Conservation (phyloP, 192 early-diverging fungal species). For the Coemansia sp. region DNA sequence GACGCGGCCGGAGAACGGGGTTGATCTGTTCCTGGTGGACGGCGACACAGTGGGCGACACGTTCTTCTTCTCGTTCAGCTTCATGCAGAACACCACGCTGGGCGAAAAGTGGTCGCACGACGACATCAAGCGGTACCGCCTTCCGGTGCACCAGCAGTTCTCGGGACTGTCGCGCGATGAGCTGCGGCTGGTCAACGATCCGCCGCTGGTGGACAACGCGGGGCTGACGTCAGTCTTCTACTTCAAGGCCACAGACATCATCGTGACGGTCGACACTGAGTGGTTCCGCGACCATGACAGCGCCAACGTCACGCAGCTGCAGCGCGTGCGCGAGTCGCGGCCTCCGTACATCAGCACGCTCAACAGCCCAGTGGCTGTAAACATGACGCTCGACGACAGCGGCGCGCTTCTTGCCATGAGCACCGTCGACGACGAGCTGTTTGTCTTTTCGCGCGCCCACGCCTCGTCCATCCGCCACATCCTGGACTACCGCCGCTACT, state of each 20-base stretch:
- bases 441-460: constrained; percentile 45
- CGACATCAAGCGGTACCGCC: constrained; percentile 48
- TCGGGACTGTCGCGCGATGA: constrained; percentile 55
- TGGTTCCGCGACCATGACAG: constrained; percentile 54
- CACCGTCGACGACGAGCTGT: constrained; percentile 54
- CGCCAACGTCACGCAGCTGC: constrained; percentile 44
- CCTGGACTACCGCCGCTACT: constrained; percentile 54
- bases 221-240: constrained; percentile 51
- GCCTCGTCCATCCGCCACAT: constrained; percentile 30
- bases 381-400: constrained; percentile 53
- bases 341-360: constrained; percentile 55
- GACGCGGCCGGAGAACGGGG: constrained; percentile 30
- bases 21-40: constrained; percentile 49
- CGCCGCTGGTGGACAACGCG: constrained; percentile 45
- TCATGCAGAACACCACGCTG: constrained; percentile 50
- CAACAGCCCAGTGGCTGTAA: constrained; percentile 52
- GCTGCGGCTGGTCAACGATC: constrained; percentile 50
- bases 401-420: constrained; percentile 51
- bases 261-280: constrained; percentile 46
- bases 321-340: constrained; percentile 55
- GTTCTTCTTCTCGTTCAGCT: constrained; percentile 50
- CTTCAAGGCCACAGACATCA: constrained; percentile 53
- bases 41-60: constrained; percentile 42
- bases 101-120: constrained; percentile 26
- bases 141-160: constrained; percentile 52